Evolutionary conservation across 164 flowering plant species (phyloP).

Genomic region (Stephania japonica): DNA sequence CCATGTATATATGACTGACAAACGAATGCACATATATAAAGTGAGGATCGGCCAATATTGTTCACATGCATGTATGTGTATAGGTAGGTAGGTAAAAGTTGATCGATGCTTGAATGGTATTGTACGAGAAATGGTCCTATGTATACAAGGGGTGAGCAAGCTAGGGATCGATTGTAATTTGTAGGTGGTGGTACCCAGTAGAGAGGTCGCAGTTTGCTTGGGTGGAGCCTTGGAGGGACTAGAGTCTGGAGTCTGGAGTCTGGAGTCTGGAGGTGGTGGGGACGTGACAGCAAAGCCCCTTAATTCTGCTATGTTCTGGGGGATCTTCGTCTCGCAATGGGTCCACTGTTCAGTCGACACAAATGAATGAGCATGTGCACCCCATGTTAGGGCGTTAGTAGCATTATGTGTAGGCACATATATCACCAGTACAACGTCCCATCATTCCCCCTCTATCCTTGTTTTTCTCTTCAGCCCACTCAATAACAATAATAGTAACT

Average conservation of each 20-base stretch:
- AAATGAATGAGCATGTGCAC: conserved; percentile 10
- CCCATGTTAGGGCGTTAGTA: conserved; percentile 13
- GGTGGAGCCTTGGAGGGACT: too few species aligned
- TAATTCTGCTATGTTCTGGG: neutral
- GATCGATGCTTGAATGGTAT: neutral
- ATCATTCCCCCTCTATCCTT: conserved; percentile 11
- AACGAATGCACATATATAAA: too few species aligned
- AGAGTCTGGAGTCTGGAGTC: too few species aligned
- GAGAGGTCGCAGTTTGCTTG: too few species aligned
- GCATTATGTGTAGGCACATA: conserved; percentile 9
- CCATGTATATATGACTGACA: too few species aligned
- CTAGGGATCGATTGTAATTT: neutral
- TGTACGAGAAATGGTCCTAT: neutral
- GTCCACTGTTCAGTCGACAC: conserved; percentile 2
- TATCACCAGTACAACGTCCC: conserved; percentile 2
- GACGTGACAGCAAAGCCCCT: neutral
- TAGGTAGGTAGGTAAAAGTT: neutral
- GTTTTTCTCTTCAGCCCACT: neutral
- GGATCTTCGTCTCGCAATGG: conserved; percentile 2
- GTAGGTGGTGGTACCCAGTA: neutral
- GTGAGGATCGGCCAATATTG: too few species aligned
- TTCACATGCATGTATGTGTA: too few species aligned
- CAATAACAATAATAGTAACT: neutral
- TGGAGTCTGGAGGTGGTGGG: neutral
- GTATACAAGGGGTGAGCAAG: neutral